Base-by-base conservation (phyloP, 352 stramenopile genomes). In the Phytophthora podocarpi region DNA sequence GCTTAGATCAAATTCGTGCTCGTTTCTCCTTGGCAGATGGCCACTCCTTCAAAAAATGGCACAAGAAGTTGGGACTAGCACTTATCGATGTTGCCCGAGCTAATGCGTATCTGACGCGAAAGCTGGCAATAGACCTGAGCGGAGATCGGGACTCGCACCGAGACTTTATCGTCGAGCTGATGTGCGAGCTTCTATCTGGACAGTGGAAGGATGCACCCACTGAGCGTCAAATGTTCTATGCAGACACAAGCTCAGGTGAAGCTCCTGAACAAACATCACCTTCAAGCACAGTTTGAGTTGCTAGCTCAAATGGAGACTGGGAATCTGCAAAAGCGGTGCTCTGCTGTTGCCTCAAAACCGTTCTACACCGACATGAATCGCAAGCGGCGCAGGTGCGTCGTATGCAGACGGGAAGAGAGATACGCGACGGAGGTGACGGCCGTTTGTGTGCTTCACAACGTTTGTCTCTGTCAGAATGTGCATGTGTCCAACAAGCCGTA, bases 41-140 rank as follows among this genome's bases (percentile, higher is more conserved):
- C 4, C 66, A 79, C 27, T 70, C 57, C 0, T 67, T 68, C 31
- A 68, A 73, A 27, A 74, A 64, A 28, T 75, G 70, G 61, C 18
- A 73, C 46, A 74, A 78, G 47, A 68, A 75, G 21, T 35, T 73
- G 4, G 55, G 27, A 0, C 10, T 75, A 5, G 59, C 61, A 0
- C 15, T 75, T 2, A 36, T 68, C n/a, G 70, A 75, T 26, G 66
- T 78, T 23, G 52, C 64, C 3, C 21, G 64, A 9, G 31, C 39
- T 7, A 78, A 78, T 28, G 69, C 59, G 3, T 67, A 52, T 26
- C 15, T 64, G 12, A 64, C 53, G 13, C 53, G 42, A 4, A 41
- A 27, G 9, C 20, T 54, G 11, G 42, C n/a, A 26, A 4, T 62
- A 2, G 18, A 35, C n/a, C 11, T 30, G 10, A 54, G 26, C 4